Base-by-base conservation (phyloP, 164 flowering plant genomes). In the Sedum album region DNA sequence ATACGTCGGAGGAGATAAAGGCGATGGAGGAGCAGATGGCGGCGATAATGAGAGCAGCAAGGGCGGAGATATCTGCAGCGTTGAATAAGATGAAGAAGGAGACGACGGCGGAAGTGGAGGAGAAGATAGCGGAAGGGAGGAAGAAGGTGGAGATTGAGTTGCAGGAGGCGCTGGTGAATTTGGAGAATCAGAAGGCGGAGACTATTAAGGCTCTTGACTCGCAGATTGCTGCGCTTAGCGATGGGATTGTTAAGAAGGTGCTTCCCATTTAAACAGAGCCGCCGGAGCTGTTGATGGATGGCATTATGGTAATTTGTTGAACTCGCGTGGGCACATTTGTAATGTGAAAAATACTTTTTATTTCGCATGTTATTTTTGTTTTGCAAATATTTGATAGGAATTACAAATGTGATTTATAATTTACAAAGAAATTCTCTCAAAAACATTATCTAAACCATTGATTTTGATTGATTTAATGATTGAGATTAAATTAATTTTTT, bases 11-110 rank as follows among this genome's bases (percentile, higher is more conserved):
- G 60, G 98, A 90, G 78, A 89, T 93, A 71, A 90, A 90, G 88
- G 80, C 84, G 83, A 82, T 93, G 75, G 98, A 93, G 65, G 98
- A 89, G 26, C 91, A 93, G 75, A 97, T 87, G 0, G 76, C 80
- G 20, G 98, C 98, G 0, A 72, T 90, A 9, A 79, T 91, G 91
- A 78, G 72, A 75, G 98, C 98, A 1, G 98, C 97, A 1, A 73
- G 93, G 60, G 98, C 98, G 4, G 98, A 93, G 86, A 89, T 93
- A 7, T 65, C 98, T 62, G 93, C 96, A 20, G 97, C 98, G 39
- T 76, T 91, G 75, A 91, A 81, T 68, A 77, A 88, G 86, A 89
- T 89, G 96, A 87, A 87, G 95, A 91, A 86, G 83, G 97, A 93
- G 82, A 88, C 96, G 20, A 75, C 83, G 74, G 66, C 11, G 57